Conservation (phyloP, 495 filamentous ascomycete genomes). For the Halenospora varia region DNA sequence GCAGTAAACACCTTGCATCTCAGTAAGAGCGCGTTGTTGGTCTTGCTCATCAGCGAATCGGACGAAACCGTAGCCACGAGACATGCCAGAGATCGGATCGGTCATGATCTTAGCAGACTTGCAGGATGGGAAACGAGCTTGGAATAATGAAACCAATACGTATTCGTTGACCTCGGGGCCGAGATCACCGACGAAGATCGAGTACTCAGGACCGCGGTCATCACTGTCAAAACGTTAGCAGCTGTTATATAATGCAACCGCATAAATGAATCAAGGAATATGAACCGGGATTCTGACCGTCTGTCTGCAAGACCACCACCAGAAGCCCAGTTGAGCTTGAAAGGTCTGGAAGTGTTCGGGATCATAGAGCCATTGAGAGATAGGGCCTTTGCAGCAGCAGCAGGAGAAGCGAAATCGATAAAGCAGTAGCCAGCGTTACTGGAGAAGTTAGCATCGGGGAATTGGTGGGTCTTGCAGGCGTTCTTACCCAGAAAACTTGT, state of each 20-base stretch:
- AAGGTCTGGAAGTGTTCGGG: slow-evolving; percentile 89
- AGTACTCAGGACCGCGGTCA: slow-evolving; percentile 92
- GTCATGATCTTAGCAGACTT: slow-evolving; percentile 99
- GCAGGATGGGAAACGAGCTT: slow-evolving; percentile 92
- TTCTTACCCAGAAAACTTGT: slow-evolving; percentile 96
- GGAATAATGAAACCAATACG: slow-evolving; percentile 94
- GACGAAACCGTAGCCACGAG: slow-evolving; percentile 96
- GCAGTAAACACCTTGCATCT: slow-evolving; percentile 99
- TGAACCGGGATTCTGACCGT: slow-evolving; percentile 53
- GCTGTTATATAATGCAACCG: neutral
- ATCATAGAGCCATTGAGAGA: slow-evolving; percentile 84
- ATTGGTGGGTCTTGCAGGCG: slow-evolving; percentile 9
- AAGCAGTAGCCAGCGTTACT: slow-evolving; percentile 99
- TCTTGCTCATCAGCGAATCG: slow-evolving; percentile 92
- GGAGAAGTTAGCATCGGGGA: slow-evolving; percentile 10
- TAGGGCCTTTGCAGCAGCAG: slow-evolving; percentile 87
- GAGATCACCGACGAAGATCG: slow-evolving; percentile 97
- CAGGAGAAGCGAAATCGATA: slow-evolving; percentile 82
- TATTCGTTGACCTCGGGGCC: slow-evolving; percentile 99
- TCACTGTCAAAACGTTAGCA: slow-evolving; percentile 52
- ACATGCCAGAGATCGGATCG: slow-evolving; percentile 96
- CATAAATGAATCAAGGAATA: slow-evolving; percentile 8
- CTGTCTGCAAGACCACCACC: slow-evolving; percentile 93
- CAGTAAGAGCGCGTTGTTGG: slow-evolving; percentile 88
- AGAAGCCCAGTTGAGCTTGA: slow-evolving; percentile 99